Percentiles rank a stretch among this genome's conserved stretches.
These are phyloP conservation scores for Apiotrichum siamense DNA, from an alignment of 1,284 basidiomycete genomes.

Conservation along the genomic window DNA sequence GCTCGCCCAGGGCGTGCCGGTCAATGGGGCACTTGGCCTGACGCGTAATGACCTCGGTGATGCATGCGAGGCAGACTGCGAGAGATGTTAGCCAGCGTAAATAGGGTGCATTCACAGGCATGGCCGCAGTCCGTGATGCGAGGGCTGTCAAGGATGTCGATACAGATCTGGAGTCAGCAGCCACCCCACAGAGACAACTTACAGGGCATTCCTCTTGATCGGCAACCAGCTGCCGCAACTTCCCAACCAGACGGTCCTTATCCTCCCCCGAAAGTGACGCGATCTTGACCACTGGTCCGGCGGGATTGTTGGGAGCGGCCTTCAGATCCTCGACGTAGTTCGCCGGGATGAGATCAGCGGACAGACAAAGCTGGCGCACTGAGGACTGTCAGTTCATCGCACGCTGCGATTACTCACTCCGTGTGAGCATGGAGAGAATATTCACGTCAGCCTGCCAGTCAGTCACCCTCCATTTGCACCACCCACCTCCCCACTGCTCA, in stretches of 20 bases:
- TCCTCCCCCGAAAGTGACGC: constrained; percentile 30
- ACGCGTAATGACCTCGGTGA: constrained; percentile 58
- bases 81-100: neutral
- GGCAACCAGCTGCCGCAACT: constrained; percentile 64
- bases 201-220: constrained; percentile 70
- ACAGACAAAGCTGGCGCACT: constrained; percentile 76
- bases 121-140: constrained; percentile 75
- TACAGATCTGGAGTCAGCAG: constrained; percentile 57
- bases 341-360: constrained; percentile 67
- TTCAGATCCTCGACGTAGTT: constrained; percentile 66
- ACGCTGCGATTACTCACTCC: constrained; percentile 51
- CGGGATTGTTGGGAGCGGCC: constrained; percentile 47
- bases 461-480: neutral
- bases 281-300: constrained; percentile 49
- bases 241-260: constrained; percentile 54
- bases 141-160: constrained; percentile 59
- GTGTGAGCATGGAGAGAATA: constrained; percentile 73
- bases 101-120: constrained; percentile 46
- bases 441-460: constrained; percentile 50
- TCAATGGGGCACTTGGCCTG: constrained; percentile 78
- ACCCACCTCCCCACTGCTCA: constrained; percentile 45
- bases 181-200: neutral
- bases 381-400: neutral
- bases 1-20: constrained; percentile 58
- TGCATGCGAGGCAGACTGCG: constrained; percentile 55